These are phyloP conservation scores for Plenodomus tracheiphilus DNA, from an alignment of 2,329 filamentous ascomycete species.

Conservation along the genomic window DNA sequence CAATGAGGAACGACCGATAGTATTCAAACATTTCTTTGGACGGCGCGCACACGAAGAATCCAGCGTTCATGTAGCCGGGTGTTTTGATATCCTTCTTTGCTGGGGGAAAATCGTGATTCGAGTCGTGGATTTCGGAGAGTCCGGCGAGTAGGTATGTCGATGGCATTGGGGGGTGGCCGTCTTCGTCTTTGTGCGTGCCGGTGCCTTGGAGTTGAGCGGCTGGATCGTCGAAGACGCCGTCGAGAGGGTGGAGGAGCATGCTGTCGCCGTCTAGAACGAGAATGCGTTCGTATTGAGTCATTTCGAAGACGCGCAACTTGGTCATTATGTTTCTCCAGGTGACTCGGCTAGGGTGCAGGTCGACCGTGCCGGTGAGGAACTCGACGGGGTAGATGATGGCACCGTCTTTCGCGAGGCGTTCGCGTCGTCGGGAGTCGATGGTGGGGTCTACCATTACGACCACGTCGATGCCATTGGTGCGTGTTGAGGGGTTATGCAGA, in stretches of 20 bases:
- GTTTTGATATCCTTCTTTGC: constrained; percentile 32
- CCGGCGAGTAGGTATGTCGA: constrained; percentile 39
- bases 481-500: constrained; percentile 26
- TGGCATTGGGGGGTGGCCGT: constrained; percentile 27
- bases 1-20: constrained; percentile 35
- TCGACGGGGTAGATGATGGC: constrained; percentile 31
- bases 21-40: constrained; percentile 33
- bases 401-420: constrained; percentile 27
- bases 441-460: constrained; percentile 33
- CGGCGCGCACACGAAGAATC: constrained; percentile 44
- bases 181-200: constrained; percentile 4
- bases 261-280: constrained; percentile 44
- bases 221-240: constrained; percentile 43
- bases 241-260: constrained; percentile 33
- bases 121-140: constrained; percentile 36
- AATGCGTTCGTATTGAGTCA: constrained; percentile 42
- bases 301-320: constrained; percentile 46
- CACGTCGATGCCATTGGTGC: constrained; percentile 26
- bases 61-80: constrained; percentile 41
- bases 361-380: constrained; percentile 21
- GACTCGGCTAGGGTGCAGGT: constrained; percentile 15
- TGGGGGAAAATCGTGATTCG: constrained; percentile 42
- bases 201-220: constrained; percentile 21
- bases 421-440: constrained; percentile 21
- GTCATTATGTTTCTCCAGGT: constrained; percentile 44